Evolutionary conservation across 345 rosid genomes (phyloP).

Genomic region (Rhodomyrtus tomentosa): DNA sequence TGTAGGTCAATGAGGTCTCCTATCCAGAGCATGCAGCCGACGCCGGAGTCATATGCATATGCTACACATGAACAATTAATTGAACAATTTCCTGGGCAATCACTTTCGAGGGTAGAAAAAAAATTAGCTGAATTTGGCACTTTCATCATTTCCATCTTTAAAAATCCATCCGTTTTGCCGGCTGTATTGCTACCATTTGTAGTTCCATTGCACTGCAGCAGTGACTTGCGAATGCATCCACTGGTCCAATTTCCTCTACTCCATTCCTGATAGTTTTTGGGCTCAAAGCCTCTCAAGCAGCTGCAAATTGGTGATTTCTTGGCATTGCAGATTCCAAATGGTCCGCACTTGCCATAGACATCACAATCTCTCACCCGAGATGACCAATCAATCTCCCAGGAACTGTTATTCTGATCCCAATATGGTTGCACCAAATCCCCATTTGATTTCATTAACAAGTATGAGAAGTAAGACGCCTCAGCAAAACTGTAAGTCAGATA

Average conservation of each 20-base stretch:
- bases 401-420: not conserved
- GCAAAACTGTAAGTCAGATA: not conserved
- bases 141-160: constrained; percentile 1
- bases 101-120: not conserved
- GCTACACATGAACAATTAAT: constrained; percentile 20
- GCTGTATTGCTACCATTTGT: not conserved
- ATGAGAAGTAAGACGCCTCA: not conserved
- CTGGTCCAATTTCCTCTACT: constrained; percentile 9
- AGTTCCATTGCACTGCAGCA: constrained; percentile 6
- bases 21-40: constrained; percentile 14
- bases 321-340: constrained; percentile 5
- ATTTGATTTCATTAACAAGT: not conserved
- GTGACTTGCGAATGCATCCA: constrained; percentile 13
- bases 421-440: not conserved
- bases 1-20: constrained; percentile 5
- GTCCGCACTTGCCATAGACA: constrained; percentile 16
- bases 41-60: constrained; percentile 7
- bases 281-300: constrained; percentile 9
- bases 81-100: constrained; percentile 9
- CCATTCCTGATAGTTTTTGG: constrained; percentile 7
- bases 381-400: not conserved
- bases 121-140: constrained; percentile 3
- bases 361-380: constrained; percentile 1
- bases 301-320: constrained; percentile 9
- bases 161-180: constrained; percentile 8